A percentile compares a stretch with the other conserved stretches of the same genome.
These are phyloP conservation scores for Phallus indusiatus DNA, from an alignment of 768 basidiomycete genomes.

Conservation along the genomic window DNA sequence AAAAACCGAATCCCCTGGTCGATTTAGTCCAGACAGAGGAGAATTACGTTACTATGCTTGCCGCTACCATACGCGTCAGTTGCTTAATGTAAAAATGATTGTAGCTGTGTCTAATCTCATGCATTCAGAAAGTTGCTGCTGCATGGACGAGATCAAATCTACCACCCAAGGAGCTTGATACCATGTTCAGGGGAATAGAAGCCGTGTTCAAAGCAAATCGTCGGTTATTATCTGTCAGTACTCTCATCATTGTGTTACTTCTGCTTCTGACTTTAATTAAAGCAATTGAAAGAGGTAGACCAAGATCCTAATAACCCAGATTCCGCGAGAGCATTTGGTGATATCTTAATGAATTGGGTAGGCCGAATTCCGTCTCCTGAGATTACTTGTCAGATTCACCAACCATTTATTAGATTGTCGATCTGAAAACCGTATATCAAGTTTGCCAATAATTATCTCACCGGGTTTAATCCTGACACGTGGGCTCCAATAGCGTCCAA, in stretches of 20 bases:
- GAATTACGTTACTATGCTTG: conserved; percentile 81
- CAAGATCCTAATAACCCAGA: conserved; percentile 55
- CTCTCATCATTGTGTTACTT: neutral
- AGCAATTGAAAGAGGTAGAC: conserved; percentile 94
- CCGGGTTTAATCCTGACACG: conserved; percentile 62
- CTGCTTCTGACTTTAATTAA: conserved; percentile 13
- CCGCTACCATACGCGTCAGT: conserved; percentile 83
- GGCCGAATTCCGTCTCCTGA: conserved; percentile 20
- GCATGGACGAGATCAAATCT: conserved; percentile 96
- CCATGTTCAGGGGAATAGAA: conserved; percentile 92
- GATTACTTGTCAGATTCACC: conserved; percentile 12
- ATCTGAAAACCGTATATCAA: conserved; percentile 75
- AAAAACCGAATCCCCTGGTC: conserved; percentile 70
- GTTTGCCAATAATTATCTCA: conserved; percentile 62
- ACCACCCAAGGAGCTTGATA: conserved; percentile 83
- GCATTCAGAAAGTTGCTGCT: conserved; percentile 79
- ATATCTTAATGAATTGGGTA: conserved; percentile 96
- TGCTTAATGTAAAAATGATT: conserved; percentile 10
- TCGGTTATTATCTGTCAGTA: conserved; percentile 57
- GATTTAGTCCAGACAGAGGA: conserved; percentile 95
- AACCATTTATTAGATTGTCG: conserved; percentile 63
- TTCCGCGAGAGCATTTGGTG: conserved; percentile 88
- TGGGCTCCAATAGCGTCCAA: conserved; percentile 80
- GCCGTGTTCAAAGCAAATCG: conserved; percentile 89
- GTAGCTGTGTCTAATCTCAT: conserved; percentile 9